Percentiles rank a stretch among this genome's conserved stretches.
Evolutionary conservation across 305 asterid species (phyloP).

Genomic region (Stenogyne calaminthoides): DNA sequence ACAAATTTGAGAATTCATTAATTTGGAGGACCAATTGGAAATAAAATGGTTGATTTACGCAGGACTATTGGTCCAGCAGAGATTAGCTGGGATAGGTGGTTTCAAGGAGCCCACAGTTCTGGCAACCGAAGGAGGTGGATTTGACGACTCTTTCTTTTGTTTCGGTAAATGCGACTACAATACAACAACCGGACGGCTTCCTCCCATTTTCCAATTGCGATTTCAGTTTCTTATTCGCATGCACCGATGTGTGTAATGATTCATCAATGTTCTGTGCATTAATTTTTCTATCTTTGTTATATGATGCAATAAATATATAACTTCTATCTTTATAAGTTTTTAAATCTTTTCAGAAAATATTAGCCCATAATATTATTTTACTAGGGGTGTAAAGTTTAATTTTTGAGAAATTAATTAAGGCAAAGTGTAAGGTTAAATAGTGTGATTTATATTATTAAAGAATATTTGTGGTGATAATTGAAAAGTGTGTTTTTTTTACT

Average conservation of each 20-base stretch:
- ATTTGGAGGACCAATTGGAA: neutral
- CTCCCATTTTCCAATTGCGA: neutral
- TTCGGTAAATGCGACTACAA: neutral
- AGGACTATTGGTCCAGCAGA: conserved; percentile 74
- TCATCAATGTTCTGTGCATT: neutral
- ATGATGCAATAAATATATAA: neutral
- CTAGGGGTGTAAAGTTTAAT: too few species aligned
- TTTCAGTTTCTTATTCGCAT: neutral
- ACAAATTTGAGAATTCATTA: neutral
- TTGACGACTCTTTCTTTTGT: conserved; percentile 24
- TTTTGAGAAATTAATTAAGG: too few species aligned
- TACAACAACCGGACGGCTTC: neutral
- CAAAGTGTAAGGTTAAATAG: too few species aligned
- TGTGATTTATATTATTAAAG: too few species aligned
- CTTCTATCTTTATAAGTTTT: neutral
- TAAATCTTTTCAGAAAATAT: too few species aligned
- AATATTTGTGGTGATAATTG: too few species aligned
- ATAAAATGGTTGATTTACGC: conserved; percentile 20
- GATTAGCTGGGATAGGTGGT: conserved; percentile 82
- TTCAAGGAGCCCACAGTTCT: conserved; percentile 76
- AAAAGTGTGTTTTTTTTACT: too few species aligned
- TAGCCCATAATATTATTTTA: too few species aligned
- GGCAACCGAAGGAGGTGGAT: conserved; percentile 68
- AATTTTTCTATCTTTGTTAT: neutral
- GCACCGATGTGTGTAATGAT: neutral